These are phyloP conservation scores for Colletotrichum costaricense DNA, from an alignment of 2,329 filamentous ascomycete genomes.

Conservation along the genomic window DNA sequence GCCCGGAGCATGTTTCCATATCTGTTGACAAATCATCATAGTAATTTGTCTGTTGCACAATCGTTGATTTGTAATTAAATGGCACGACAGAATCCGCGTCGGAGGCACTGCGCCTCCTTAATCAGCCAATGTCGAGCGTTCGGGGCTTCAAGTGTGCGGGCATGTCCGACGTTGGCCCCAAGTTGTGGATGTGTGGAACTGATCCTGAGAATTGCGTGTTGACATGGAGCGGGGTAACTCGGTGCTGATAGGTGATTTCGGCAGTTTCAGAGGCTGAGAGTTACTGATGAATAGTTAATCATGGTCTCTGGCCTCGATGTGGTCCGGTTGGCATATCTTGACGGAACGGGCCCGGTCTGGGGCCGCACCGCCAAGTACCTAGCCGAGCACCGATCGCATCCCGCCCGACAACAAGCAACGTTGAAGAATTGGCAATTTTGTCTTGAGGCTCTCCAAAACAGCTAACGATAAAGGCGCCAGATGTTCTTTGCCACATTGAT, in stretches of 20 bases:
- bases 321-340: too few relatives aligned
- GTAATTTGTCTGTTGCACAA: background rate
- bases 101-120: background rate
- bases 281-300: background rate
- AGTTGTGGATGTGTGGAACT: slow-evolving; percentile 29
- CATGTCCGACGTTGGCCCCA: background rate
- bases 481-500: background rate
- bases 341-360: background rate
- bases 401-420: background rate
- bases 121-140: background rate
- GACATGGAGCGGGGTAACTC: slow-evolving; percentile 12
- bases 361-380: too few relatives aligned
- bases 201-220: slow-evolving; percentile 13
- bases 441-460: background rate
- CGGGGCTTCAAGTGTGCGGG: background rate
- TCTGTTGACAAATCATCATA: background rate
- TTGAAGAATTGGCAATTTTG: background rate
- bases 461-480: background rate
- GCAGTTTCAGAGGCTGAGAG: background rate
- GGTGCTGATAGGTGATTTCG: background rate
- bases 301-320: background rate
- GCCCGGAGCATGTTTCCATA: background rate
- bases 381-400: background rate
- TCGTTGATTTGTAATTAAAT: slow-evolving; percentile 28
- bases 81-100: slow-evolving; percentile 6